phyloP scores from a whole-genome alignment of 2,329 filamentous ascomycete genomes.

The Ramichloridium luteum region DNA sequence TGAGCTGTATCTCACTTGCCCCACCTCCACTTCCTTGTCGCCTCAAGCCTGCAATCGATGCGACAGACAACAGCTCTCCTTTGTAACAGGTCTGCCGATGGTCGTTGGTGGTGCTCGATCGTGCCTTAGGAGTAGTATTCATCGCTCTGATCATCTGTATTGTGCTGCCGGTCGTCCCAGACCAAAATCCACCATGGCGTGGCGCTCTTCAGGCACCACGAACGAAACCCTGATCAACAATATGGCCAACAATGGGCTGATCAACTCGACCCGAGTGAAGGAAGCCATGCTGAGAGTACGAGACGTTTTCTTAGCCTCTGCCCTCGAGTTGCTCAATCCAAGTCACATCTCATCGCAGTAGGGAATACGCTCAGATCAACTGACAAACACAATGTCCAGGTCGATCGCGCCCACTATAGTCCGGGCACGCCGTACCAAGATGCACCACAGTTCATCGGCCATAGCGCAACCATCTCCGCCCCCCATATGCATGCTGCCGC shows the following conservation, averaged over 20 bases:
- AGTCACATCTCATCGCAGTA: background rate
- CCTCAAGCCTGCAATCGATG: too few relatives aligned
- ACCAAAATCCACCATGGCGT: conserved; percentile 74
- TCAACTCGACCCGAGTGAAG: conserved; percentile 59
- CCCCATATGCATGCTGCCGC: conserved; percentile 62
- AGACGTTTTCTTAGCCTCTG: too few relatives aligned
- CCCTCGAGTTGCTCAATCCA: background rate
- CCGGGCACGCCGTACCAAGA: conserved; percentile 60
- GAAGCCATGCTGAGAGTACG: conserved; percentile 65
- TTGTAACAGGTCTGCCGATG: too few relatives aligned
- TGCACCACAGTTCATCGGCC: conserved; percentile 56
- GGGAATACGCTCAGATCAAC: background rate
- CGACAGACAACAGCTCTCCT: too few relatives aligned
- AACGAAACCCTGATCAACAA: conserved; percentile 71
- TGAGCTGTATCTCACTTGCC: too few relatives aligned
- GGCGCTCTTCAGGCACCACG: conserved; percentile 65
- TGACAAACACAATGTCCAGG: conserved; percentile 36
- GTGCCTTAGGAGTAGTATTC: too few relatives aligned
- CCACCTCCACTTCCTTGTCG: too few relatives aligned
- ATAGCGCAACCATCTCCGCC: conserved; percentile 57
- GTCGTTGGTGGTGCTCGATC: too few relatives aligned
- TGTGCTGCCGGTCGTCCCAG: too few relatives aligned
- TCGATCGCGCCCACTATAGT: conserved; percentile 79
- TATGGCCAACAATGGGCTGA: conserved; percentile 57
- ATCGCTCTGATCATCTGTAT: too few relatives aligned